Evolutionary conservation across 768 basidiomycete genomes (phyloP).

Genomic region (Fistulinella prunicolor): DNA sequence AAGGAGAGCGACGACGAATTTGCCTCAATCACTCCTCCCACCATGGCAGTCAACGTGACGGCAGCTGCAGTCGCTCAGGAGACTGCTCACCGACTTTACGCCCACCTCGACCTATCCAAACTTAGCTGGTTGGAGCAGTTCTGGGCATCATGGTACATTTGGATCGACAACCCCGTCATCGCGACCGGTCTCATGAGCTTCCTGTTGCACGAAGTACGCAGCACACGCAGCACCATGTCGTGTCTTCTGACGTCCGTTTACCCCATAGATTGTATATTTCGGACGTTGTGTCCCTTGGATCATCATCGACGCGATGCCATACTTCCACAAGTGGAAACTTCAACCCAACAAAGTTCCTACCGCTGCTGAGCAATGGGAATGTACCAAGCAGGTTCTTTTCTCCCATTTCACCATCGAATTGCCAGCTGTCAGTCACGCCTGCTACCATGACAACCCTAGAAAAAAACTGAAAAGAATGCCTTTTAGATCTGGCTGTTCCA

Average conservation of each 20-base stretch:
- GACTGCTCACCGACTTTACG: slow-evolving; percentile 48
- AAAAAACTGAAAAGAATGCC: background rate
- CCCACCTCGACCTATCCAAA: slow-evolving; percentile 54
- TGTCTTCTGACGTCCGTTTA: background rate
- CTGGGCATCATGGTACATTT: slow-evolving; percentile 86
- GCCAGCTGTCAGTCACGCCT: slow-evolving; percentile 60
- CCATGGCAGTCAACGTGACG: slow-evolving; percentile 44
- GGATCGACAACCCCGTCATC: slow-evolving; percentile 83
- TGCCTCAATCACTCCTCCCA: no score
- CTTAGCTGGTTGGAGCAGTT: slow-evolving; percentile 71
- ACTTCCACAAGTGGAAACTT: slow-evolving; percentile 92
- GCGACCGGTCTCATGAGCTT: slow-evolving; percentile 95
- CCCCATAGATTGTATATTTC: slow-evolving; percentile 84
- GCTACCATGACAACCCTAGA: no score
- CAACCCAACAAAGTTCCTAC: slow-evolving; percentile 86
- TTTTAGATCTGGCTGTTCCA: slow-evolving; percentile 89
- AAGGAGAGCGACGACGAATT: no score
- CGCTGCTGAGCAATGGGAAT: slow-evolving; percentile 85
- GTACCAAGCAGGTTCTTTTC: slow-evolving; percentile 90
- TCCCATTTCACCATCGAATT: slow-evolving; percentile 96
- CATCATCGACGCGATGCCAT: slow-evolving; percentile 90
- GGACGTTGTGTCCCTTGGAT: slow-evolving; percentile 95
- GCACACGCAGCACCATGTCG: background rate
- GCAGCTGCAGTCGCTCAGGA: slow-evolving; percentile 28
- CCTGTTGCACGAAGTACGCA: slow-evolving; percentile 84